Base-by-base conservation (phyloP, 805 yeast genomes). In the Maudiozyma saulgeensis region DNA sequence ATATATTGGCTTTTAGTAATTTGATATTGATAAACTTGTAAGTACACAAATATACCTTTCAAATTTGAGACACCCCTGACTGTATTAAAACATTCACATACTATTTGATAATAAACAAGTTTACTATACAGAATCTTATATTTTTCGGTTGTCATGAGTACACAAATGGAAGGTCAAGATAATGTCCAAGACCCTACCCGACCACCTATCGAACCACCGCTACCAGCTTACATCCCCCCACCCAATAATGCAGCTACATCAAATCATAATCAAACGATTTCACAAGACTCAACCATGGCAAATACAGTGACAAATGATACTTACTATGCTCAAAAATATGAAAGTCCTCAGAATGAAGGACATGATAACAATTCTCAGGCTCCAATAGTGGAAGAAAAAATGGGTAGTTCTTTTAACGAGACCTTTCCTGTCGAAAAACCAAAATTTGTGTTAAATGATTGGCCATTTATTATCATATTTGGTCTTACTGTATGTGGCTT, bases 381-480 rank as follows among this genome's bases (percentile, higher is more conserved):
- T 4, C 55, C 62, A 6, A 68, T 72, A 15, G 40, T 16, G 15
- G 21, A 37, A 15, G 16, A 37, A 5, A 18, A 37, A 18, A 37
- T 16, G 19, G 21, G 13, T 8, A 37, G 18, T 2, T 69, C 74
- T 5, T 87, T 81, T 61, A 86, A 81, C 32, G 80, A 86, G 44
- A 77, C 83, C 1, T 88, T 88, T 66, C 78, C 80, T 53, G 51
- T 55, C 1, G 64, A 60, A 37, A 46, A 50, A 16, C 76, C 74
- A 32, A 74, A 73, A 57, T 88, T 89, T 1, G 76, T 69, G 51
- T 78, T 73, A 68, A 81, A 88, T 59, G 96, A 88, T 64, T 76
- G 82, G 76, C 79, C 83, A 0, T 84, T 84, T 61, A 75, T 86
- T 0, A 53, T 84, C 8, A 73, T 87, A 53, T 70, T 75, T 45